These are phyloP conservation scores for Penicillium flavigenum DNA, from an alignment of 495 filamentous ascomycete species.

Conservation along the genomic window DNA sequence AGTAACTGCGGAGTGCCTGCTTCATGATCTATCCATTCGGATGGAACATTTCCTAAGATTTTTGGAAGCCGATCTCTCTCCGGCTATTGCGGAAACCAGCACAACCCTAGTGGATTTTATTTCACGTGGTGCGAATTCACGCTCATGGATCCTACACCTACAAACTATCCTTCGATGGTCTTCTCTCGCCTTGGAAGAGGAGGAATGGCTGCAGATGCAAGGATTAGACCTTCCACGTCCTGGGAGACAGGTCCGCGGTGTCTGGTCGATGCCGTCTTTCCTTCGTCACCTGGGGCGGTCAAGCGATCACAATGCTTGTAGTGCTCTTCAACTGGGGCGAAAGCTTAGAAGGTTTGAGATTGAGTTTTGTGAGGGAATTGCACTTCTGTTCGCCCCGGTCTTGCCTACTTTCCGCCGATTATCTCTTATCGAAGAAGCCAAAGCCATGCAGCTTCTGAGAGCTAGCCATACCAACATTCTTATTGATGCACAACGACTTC, in stretches of 20 bases:
- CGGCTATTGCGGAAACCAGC: too few species aligned
- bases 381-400: slow-evolving; percentile 7
- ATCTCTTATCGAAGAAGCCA: slow-evolving; percentile 2
- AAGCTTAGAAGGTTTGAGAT: slow-evolving; percentile 8
- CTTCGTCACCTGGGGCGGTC: slow-evolving; percentile 8
- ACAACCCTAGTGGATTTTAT: neutral
- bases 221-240: neutral
- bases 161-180: slow-evolving; percentile 2
- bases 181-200: slow-evolving; percentile 9
- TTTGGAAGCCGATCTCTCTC: too few species aligned
- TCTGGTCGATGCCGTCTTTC: slow-evolving; percentile 8
- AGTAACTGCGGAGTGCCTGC: too few species aligned
- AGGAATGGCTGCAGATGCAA: slow-evolving; percentile 2
- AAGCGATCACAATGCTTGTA: slow-evolving; percentile 3
- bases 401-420: slow-evolving; percentile 10
- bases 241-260: neutral
- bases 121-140: neutral
- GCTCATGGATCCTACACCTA: slow-evolving; percentile 4
- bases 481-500: neutral
- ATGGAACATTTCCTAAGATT: too few species aligned
- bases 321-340: slow-evolving; percentile 9
- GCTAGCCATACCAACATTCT: slow-evolving; percentile 6
- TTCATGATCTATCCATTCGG: too few species aligned
- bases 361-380: slow-evolving; percentile 7
- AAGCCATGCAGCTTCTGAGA: slow-evolving; percentile 5